Evolutionary conservation across 345 rosid genomes (phyloP), one percentile per base, ranked within the genome.

Genomic region (Zanthoxylum bungeanum): DNA sequence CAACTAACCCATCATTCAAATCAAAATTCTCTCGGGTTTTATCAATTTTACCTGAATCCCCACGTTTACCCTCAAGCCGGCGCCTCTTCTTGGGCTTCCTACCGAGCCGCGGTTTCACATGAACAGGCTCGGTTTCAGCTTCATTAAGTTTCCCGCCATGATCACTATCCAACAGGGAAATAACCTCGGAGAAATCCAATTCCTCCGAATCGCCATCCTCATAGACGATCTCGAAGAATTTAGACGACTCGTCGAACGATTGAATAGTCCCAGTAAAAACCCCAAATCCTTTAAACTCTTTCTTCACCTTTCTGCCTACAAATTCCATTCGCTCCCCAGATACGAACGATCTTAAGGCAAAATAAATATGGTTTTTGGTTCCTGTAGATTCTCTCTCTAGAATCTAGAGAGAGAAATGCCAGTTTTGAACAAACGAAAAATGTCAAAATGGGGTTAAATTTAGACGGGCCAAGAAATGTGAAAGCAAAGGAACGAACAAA

Each of bases 151-250:
- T 78, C 2, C 46, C 58, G 12, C 30, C 81, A 28, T 56, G 60
- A 21, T 24, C 51, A n/a, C 51, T 76, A 0, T 61, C 75, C 79
- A 80, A 33, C 44, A 82, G 76, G 40, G 84, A 76, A 64, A 78
- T 77, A 1, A 89, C 88, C 67, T 85, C 85, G 8, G 68, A 60
- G 67, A 84, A 71, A 27, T 70, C 81, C 50, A 88, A 80, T 78
- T 85, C 84, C 88, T 93, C 96, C 49, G 84, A 76, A 79, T 78
- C 69, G 2, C 93, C 97, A 72, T 80, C 91, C 70, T 80, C 87
- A 75, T 86, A 89, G 40, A 78, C 78, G 88, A 89, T 83, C 85
- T 77, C 76, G 75, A 82, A 85, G 39, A 81, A 78, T n/a, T 87
- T 87, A 39, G 90, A 74, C 2, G 81, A 77, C 25, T 76, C 68